Conservation (phyloP, 441 rosid species). For the Populus hybrid region DNA sequence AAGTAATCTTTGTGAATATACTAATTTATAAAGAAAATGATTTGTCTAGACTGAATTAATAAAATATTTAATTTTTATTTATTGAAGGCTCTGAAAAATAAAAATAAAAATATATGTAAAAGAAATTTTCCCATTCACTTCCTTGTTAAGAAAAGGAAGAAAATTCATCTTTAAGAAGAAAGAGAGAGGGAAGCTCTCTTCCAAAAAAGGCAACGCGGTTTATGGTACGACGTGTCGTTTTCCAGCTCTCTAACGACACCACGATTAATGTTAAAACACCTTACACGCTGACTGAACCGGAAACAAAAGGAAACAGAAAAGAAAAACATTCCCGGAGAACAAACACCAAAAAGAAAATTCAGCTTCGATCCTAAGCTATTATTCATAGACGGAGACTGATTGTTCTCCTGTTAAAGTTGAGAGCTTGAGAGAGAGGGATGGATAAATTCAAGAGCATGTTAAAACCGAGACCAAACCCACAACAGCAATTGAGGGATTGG, state of each 20-base stretch:
- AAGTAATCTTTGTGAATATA: no score
- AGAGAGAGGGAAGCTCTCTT: neutral
- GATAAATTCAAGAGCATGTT: constrained; percentile 55
- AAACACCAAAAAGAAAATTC: neutral
- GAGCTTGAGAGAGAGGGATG: constrained; percentile 24
- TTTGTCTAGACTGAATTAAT: no score
- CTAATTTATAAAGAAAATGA: no score
- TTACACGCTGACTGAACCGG: no score
- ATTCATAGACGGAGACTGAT: neutral
- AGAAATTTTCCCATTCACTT: neutral
- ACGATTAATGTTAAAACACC: no score
- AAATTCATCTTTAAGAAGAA: neutral
- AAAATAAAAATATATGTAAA: no score
- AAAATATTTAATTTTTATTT: no score
- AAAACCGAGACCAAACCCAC: constrained; percentile 67
- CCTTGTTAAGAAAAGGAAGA: neutral
- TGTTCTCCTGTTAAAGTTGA: neutral
- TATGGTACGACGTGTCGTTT: neutral
- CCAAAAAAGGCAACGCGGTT: neutral
- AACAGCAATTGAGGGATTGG: constrained; percentile 74
- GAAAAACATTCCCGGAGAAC: neutral
- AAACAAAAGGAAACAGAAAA: neutral
- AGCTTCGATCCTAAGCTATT: neutral
- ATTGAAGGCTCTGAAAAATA: neutral
- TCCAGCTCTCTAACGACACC: no score